phyloP scores from a whole-genome alignment of 2,329 filamentous ascomycete genomes.

The Penicillium sp. region DNA sequence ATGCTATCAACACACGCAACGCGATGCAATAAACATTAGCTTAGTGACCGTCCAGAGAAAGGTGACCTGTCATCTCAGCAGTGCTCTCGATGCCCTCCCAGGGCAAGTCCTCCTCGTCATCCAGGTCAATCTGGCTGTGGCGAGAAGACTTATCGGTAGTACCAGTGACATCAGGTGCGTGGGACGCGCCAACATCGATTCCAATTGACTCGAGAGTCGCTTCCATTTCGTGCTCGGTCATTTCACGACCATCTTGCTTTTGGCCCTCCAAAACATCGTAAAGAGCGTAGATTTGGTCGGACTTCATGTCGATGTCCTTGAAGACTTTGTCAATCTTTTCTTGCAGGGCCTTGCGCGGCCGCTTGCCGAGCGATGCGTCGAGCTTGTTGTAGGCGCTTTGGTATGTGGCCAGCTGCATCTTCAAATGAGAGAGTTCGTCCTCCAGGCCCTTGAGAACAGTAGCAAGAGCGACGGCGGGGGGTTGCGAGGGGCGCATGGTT shows the following conservation, averaged over 20 bases:
- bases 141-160: slow-evolving; percentile 28
- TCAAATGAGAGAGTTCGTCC: slow-evolving; percentile 75
- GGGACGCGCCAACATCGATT: slow-evolving; percentile 26
- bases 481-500: slow-evolving; percentile 61
- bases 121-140: slow-evolving; percentile 22
- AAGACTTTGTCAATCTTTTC: slow-evolving; percentile 61
- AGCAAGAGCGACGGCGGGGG: slow-evolving; percentile 69
- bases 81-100: slow-evolving; percentile 46
- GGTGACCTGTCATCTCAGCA: slow-evolving; percentile 35
- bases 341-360: slow-evolving; percentile 61
- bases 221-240: slow-evolving; percentile 62
- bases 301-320: slow-evolving; percentile 66
- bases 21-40: slow-evolving; percentile 6
- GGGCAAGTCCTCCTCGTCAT: slow-evolving; percentile 40
- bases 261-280: slow-evolving; percentile 83
- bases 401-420: slow-evolving; percentile 62
- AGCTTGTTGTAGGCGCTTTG: slow-evolving; percentile 63
- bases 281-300: slow-evolving; percentile 75
- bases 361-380: slow-evolving; percentile 64
- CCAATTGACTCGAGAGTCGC: slow-evolving; percentile 56
- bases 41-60: slow-evolving; percentile 17
- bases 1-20: slow-evolving; percentile 2
- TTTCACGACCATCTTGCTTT: slow-evolving; percentile 61
- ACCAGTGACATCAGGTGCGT: slow-evolving; percentile 24
- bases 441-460: slow-evolving; percentile 78